A percentile compares a stretch with the other conserved stretches of the same genome.
Conservation (phyloP, 768 basidiomycete genomes). For the Termitomyces eurrhizus region DNA sequence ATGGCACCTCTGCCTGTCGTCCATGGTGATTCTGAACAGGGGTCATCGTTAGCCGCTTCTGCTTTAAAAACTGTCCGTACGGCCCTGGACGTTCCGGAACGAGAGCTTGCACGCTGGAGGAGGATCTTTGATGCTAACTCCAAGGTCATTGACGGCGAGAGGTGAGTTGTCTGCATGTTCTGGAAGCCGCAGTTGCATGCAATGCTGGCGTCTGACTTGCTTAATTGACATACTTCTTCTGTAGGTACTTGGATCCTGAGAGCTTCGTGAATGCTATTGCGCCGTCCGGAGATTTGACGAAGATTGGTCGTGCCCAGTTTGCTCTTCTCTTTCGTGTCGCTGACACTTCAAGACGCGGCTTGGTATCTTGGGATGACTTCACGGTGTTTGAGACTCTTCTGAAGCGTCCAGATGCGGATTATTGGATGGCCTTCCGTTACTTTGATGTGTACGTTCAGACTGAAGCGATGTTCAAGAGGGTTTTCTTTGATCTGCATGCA, state of each 20-base stretch:
- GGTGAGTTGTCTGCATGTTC: conserved; percentile 46
- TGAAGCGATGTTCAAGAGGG: not conserved
- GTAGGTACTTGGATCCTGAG: conserved; percentile 74
- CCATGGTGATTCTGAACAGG: conserved; percentile 49
- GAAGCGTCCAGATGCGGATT: conserved; percentile 94
- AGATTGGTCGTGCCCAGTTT: conserved; percentile 86
- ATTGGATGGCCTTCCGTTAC: conserved; percentile 94
- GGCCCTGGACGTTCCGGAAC: conserved; percentile 70
- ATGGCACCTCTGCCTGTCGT: conserved; percentile 47
- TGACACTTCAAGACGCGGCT: conserved; percentile 68
- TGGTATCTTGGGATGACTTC: conserved; percentile 94
- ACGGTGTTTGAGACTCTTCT: conserved; percentile 90
- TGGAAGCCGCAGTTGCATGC: conserved; percentile 4
- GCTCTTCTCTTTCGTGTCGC: conserved; percentile 88
- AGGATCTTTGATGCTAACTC: conserved; percentile 85
- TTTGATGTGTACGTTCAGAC: conserved; percentile 76
- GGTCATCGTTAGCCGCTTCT: conserved; percentile 44
- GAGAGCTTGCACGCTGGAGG: conserved; percentile 84
- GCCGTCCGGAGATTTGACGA: conserved; percentile 77
- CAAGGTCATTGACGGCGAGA: conserved; percentile 72
- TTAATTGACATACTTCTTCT: conserved; percentile 13
- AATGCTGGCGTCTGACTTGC: conserved; percentile 8
- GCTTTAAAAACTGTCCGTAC: conserved; percentile 65
- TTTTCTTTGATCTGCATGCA: conserved; percentile 26
- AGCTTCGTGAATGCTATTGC: conserved; percentile 96